Percentiles rank a stretch among this genome's conserved stretches.
These are phyloP conservation scores for Biancaea sappan DNA, from an alignment of 306 rosid genomes.

Conservation along the genomic window DNA sequence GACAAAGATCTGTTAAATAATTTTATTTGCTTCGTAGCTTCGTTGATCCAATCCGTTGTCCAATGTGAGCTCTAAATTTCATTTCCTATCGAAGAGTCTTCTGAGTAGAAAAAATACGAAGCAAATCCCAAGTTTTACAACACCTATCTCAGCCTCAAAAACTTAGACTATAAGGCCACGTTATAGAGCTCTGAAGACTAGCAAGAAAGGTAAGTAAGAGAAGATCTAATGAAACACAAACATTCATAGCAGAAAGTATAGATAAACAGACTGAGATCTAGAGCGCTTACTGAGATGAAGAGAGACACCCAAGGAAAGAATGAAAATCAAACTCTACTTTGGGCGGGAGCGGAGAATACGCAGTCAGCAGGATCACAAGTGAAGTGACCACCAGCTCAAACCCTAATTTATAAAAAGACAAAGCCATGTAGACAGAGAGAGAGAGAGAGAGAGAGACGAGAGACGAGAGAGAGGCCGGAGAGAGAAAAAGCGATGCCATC, in stretches of 20 bases:
- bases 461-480: neutral
- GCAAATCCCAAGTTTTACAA: neutral
- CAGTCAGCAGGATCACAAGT: neutral
- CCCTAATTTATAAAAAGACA: neutral
- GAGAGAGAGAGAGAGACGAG: no score
- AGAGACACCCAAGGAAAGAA: neutral
- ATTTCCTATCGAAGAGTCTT: neutral
- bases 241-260: neutral
- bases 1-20: neutral
- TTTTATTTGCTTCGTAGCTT: no score
- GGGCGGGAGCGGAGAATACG: neutral
- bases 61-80: neutral
- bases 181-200: neutral
- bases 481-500: neutral
- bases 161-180: neutral
- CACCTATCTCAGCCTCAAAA: neutral
- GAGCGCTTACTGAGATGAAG: neutral
- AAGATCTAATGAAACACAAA: neutral
- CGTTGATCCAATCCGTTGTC: neutral
- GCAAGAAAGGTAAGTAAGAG: neutral
- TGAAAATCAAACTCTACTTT: neutral
- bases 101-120: neutral
- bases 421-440: neutral
- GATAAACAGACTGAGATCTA: neutral
- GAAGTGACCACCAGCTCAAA: neutral